Evolutionary conservation across 768 basidiomycete genomes (phyloP), one percentile per base, ranked within the genome.

Genomic region (Tricholomella constricta): DNA sequence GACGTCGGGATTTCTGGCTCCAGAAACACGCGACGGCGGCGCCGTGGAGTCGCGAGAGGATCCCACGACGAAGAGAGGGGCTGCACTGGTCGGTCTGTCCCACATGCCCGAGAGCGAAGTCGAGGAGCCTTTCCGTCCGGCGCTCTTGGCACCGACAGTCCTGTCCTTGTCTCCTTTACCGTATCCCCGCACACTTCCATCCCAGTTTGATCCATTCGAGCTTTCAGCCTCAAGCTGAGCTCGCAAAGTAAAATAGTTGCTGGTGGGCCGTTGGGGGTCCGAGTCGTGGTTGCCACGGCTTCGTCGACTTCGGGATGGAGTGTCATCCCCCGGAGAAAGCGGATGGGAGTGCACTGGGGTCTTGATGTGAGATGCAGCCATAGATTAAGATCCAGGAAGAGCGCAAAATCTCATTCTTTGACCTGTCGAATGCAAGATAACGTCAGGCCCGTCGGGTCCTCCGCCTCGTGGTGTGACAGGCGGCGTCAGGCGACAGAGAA

Each of bases 271-370:
- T 46, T 31, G 55, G 9, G 62, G 35, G 6, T 70, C 66, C 35
- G 57, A 26, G 19, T 76, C 76, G 38, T 64, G 71, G 51, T 59
- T 63, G 44, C 69, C 67, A 45, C 83, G 81, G 54, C 65, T 72
- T 40, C 80, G 74, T 47, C 86, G 79, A 22, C 78, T 75, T 61
- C 74, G 69, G 8, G 77, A 64, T 15, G 76, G 66, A 22, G 59
- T 58, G 27, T 84, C 81, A n/a, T n/a, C n/a, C 27, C 88, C 86
- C 7, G 76, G 76, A 3, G 80, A 82, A 20, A 92, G 80, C 32
- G 90, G 90, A 62, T 92, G 90, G 0, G 82, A 82, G 55, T 91
- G 74, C 19, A 86, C 85, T 20, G 84, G 82, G 6, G 80, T 86
- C 65, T 77, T 77, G 37, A 61, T 54, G 27, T 78, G 75, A 23